A percentile compares a stretch with the other conserved stretches of the same genome.
phyloP scores from a whole-genome alignment of 225 moss, liverwort and hornwort species.

The Straminergon stramineum region DNA sequence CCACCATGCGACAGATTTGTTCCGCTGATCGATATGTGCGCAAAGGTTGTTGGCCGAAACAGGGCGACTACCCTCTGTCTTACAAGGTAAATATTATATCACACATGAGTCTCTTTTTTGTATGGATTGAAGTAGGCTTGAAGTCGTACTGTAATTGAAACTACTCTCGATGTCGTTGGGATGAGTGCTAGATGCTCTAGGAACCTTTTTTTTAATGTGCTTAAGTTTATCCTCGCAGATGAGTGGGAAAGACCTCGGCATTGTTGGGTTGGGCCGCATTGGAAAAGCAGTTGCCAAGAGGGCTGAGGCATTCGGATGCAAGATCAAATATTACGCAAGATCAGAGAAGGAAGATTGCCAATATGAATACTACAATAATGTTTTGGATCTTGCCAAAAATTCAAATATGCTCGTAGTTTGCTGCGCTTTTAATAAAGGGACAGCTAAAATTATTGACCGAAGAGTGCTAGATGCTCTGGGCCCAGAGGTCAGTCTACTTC shows the following conservation, averaged over 20 bases:
- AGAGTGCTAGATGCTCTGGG: slow-evolving; percentile 84
- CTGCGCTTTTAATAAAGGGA: slow-evolving; percentile 49
- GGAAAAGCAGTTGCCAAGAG: slow-evolving; percentile 70
- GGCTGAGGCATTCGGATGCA: slow-evolving; percentile 64
- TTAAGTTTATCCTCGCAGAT: slow-evolving; percentile 30
- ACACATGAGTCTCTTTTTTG: background rate
- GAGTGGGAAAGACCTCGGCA: slow-evolving; percentile 71
- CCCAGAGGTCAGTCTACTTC: slow-evolving; percentile 36
- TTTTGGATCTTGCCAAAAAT: slow-evolving; percentile 67
- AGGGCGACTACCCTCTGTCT: slow-evolving; percentile 42
- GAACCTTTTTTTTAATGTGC: background rate
- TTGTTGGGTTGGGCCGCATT: slow-evolving; percentile 77
- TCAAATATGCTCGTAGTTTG: slow-evolving; percentile 59
- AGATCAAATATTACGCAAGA: slow-evolving; percentile 59
- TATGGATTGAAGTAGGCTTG: background rate
- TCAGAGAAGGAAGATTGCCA: slow-evolving; percentile 41
- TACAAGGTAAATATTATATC: slow-evolving; percentile 21
- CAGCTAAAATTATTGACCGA: slow-evolving; percentile 50
- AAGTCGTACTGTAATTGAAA: background rate
- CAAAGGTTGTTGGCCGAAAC: slow-evolving; percentile 58
- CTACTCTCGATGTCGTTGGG: background rate
- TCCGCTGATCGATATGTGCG: slow-evolving; percentile 66
- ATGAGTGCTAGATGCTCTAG: background rate
- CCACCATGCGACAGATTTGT: slow-evolving; percentile 63
- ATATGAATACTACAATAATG: slow-evolving; percentile 42